Evolutionary conservation across 305 asterid species (phyloP), one percentile per base, ranked within the genome.

Genomic region (Andrographis paniculata): DNA sequence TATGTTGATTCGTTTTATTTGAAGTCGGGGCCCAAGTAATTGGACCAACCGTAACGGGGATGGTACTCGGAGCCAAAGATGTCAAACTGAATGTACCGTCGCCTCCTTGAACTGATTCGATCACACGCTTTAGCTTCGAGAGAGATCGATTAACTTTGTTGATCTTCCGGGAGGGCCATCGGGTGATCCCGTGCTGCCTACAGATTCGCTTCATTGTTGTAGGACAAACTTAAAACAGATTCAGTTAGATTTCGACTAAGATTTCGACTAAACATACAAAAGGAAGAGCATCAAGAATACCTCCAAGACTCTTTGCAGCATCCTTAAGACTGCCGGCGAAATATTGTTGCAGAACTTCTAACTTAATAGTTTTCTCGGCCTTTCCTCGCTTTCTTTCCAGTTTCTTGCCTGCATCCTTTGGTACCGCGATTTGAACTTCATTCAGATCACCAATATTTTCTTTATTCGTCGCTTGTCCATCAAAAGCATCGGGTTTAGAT

Each of bases 141-240:
- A 85, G 85, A 43, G 96, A 79, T 36, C 85, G 92, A 63, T 80
- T 82, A 28, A 85, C 95, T 76, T 85, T 89, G 66, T 85, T 85
- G 67, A 82, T 89, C 82, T 85, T 82, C 67, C 93, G 94, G 47
- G 95, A 89, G 50, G 98, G 98, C 98, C 94, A 89, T 33, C 96
- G 72, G 20, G 94, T 74, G 58, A 89, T 89, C 40, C 96, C 98
- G 36, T 82, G 95, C 60, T 82, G 93, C 65, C 98, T 74, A 61
- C 98, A 89, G 46, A 89, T 86, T 42, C 95, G 86, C 66, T 86
- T 89, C 93, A 85, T 76, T 37, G 95, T 86, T 30, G 98, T 82
- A 21, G 93, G 95, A 68, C 96, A 79, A 71, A 89, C 96, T 89
- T 82, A 45, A 66, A 52, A 42, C 22, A 57, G 24, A 52, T 31